phyloP scores from a whole-genome alignment of 139 green algal genomes.

The Diplosphaera chodatii region DNA sequence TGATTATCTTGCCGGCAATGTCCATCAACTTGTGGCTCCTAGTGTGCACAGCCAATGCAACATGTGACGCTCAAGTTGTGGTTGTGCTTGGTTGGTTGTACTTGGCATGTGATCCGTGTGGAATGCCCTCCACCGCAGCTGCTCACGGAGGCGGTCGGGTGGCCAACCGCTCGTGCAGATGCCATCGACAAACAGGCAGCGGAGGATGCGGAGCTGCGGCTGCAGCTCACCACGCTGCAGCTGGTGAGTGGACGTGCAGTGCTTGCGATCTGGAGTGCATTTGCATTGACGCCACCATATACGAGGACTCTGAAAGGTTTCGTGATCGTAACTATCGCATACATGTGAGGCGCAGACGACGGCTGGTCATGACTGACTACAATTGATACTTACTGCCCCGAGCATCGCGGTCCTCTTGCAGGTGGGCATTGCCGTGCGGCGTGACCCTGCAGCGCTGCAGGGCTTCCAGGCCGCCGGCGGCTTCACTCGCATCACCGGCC shows the following conservation, averaged over 20 bases:
- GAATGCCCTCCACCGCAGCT: constrained; percentile 6
- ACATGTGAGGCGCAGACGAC: no score
- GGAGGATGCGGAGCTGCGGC: constrained; percentile 16
- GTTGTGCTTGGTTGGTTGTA: no score
- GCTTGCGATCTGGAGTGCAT: not conserved
- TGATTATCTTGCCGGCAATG: no score
- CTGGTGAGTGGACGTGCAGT: constrained; percentile 6
- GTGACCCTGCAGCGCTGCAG: constrained; percentile 2
- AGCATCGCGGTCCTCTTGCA: constrained; percentile 9
- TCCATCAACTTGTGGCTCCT: not conserved
- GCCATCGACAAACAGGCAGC: no score
- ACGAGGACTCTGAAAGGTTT: no score
- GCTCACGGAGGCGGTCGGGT: constrained; percentile 11
- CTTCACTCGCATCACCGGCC: constrained; percentile 24
- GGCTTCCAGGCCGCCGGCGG: constrained; percentile 3
- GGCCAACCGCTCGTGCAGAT: no score
- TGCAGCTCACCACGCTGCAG: constrained; percentile 27
- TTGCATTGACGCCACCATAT: not conserved
- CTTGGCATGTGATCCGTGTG: no score
- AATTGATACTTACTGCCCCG: no score
- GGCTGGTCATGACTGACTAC: no score
- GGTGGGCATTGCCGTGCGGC: constrained; percentile 2
- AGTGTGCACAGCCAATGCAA: not conserved
- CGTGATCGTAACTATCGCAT: no score
- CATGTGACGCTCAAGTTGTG: not conserved